Evolutionary conservation across 495 filamentous ascomycete species (phyloP).

Genomic region (Penicillium crystallinum): DNA sequence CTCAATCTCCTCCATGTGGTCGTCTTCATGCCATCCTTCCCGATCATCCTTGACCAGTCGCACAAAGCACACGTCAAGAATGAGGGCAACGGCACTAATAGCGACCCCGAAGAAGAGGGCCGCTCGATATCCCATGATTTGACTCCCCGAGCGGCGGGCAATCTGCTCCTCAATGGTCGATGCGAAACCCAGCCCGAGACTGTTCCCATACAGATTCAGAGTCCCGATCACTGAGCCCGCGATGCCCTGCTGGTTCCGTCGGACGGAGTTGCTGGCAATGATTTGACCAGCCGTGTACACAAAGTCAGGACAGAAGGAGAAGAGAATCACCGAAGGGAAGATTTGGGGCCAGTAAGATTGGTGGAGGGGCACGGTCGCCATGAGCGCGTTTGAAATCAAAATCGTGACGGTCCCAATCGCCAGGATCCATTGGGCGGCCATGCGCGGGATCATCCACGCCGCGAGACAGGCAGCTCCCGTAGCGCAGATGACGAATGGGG

Average conservation of each 20-base stretch:
- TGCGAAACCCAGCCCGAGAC: constrained; percentile 47
- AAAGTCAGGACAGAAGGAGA: constrained; percentile 46
- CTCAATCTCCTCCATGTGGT: constrained; percentile 13
- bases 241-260: constrained; percentile 45
- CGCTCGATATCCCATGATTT: constrained; percentile 33
- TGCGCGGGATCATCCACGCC: constrained; percentile 44
- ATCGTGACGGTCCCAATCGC: constrained; percentile 40
- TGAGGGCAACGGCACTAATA: constrained; percentile 34
- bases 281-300: constrained; percentile 50
- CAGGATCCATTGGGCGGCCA: constrained; percentile 49
- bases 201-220: constrained; percentile 44
- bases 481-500: constrained; percentile 39
- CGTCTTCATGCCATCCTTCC: constrained; percentile 39
- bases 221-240: constrained; percentile 45
- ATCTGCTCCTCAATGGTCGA: constrained; percentile 42
- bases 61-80: constrained; percentile 37
- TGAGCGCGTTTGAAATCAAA: constrained; percentile 31
- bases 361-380: constrained; percentile 45
- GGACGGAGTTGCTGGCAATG: constrained; percentile 49
- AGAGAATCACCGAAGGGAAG: constrained; percentile 44
- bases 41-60: constrained; percentile 36
- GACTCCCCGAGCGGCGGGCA: constrained; percentile 11
- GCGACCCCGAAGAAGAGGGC: constrained; percentile 43
- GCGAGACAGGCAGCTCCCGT: constrained; percentile 36
- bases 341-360: constrained; percentile 49